phyloP scores from a whole-genome alignment of 1,139 yeast species.

The Taphrina communis region DNA sequence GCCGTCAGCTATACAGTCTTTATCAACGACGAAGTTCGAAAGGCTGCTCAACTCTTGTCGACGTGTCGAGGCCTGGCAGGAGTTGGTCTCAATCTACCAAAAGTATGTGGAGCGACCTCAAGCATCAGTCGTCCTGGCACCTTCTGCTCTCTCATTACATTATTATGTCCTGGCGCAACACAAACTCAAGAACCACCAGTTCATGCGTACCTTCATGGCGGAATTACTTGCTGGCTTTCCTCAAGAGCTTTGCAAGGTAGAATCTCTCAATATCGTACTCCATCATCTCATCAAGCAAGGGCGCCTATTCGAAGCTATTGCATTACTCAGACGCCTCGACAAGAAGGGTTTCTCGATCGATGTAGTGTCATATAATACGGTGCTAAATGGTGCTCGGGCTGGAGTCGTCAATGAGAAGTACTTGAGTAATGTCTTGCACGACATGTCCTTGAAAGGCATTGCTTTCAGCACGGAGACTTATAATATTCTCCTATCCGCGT shows the following conservation, averaged over 20 bases:
- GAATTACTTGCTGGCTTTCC: not conserved
- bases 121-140: not conserved
- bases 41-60: not conserved
- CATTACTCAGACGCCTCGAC: not conserved
- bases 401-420: slow-evolving; percentile 3
- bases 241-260: not conserved
- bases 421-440: not conserved
- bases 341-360: not conserved
- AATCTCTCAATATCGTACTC: not conserved
- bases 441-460: not conserved
- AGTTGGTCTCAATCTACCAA: not conserved
- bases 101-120: not conserved
- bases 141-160: not conserved
- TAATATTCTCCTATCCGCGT: slow-evolving; percentile 9
- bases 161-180: slow-evolving; percentile 11
- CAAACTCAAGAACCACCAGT: not conserved
- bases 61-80: slow-evolving; percentile 4
- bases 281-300: not conserved
- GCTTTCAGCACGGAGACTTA: not conserved
- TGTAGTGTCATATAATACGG: slow-evolving; percentile 18
- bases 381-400: slow-evolving; percentile 15
- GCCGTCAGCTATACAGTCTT: not conserved
- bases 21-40: not conserved
- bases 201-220: not conserved
- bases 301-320: not conserved